Conservation (phyloP, 108 stramenopile genomes). For the Cyclotella atomus region DNA sequence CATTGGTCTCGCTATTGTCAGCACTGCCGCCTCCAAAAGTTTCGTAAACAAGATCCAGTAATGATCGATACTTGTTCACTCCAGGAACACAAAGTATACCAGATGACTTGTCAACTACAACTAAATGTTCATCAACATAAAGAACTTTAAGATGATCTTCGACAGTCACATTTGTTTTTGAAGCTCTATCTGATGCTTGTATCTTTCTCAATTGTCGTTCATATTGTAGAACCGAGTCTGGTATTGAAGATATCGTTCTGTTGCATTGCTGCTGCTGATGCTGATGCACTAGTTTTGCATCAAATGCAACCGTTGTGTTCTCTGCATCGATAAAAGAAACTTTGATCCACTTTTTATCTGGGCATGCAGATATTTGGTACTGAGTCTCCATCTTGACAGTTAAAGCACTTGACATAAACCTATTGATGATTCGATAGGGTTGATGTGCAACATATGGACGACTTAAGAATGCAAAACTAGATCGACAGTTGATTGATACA, state of each 20-base stretch:
- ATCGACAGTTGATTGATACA: too few species aligned
- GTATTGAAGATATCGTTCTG: too few species aligned
- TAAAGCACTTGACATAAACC: too few species aligned
- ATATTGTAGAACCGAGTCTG: constrained; percentile 78
- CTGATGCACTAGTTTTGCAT: background rate
- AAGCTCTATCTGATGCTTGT: constrained; percentile 53
- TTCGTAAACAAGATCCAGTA: constrained; percentile 68
- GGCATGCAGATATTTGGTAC: background rate
- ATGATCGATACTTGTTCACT: constrained; percentile 54
- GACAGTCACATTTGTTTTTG: constrained; percentile 34
- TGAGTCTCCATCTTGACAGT: background rate
- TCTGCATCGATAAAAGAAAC: background rate
- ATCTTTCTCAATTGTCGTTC: constrained; percentile 76
- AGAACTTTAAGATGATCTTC: constrained; percentile 57
- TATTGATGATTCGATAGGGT: too few species aligned
- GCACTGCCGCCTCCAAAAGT: constrained; percentile 21
- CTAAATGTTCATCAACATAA: constrained; percentile 67
- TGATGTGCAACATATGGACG: too few species aligned
- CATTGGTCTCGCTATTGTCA: too few species aligned
- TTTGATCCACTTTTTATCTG: background rate
- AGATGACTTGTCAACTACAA: constrained; percentile 80
- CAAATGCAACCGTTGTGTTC: background rate
- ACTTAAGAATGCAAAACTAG: too few species aligned
- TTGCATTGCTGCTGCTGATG: too few species aligned
- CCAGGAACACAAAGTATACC: constrained; percentile 84